phyloP scores from a whole-genome alignment of 139 green algal species.

The Mesotaenium endlicherianum region DNA sequence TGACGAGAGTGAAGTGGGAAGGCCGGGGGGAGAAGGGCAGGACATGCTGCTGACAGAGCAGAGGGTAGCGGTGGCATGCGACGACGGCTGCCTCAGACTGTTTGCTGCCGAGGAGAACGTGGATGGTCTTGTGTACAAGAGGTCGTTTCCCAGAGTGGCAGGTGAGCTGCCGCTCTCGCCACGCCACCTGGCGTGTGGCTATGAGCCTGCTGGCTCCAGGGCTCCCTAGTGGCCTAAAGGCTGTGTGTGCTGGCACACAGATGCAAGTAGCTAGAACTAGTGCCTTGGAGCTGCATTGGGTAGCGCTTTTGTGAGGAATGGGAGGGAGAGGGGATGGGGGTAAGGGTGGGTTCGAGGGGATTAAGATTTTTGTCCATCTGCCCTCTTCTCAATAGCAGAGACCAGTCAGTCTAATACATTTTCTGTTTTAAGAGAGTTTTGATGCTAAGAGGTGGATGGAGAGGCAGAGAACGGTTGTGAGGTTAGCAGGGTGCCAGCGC shows the following conservation, averaged over 20 bases:
- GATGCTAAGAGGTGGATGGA: no score
- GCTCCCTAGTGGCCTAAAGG: no score
- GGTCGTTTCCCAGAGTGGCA: conserved; percentile 61
- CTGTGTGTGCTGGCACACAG: no score
- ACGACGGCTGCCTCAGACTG: conserved; percentile 83
- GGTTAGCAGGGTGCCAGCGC: no score
- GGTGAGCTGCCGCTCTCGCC: conserved; percentile 32
- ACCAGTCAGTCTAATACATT: no score
- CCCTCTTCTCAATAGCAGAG: not conserved
- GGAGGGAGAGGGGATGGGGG: not conserved
- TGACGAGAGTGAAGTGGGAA: conserved; percentile 7
- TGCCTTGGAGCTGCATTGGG: no score
- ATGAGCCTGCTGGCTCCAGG: no score
- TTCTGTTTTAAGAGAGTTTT: no score
- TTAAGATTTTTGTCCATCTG: not conserved
- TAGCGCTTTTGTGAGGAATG: not conserved
- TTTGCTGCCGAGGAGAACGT: conserved; percentile 63
- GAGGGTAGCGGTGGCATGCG: conserved; percentile 79
- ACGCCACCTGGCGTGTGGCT: no score
- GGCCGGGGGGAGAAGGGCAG: conserved; percentile 13
- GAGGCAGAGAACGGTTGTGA: no score
- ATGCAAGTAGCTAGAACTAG: no score
- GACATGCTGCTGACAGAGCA: conserved; percentile 23
- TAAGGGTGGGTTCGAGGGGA: not conserved
- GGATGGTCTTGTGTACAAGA: conserved; percentile 61